Percentiles rank a stretch among this genome's conserved stretches.
Conservation (phyloP, 2,329 filamentous ascomycete genomes). For the Penicillium sp. region DNA sequence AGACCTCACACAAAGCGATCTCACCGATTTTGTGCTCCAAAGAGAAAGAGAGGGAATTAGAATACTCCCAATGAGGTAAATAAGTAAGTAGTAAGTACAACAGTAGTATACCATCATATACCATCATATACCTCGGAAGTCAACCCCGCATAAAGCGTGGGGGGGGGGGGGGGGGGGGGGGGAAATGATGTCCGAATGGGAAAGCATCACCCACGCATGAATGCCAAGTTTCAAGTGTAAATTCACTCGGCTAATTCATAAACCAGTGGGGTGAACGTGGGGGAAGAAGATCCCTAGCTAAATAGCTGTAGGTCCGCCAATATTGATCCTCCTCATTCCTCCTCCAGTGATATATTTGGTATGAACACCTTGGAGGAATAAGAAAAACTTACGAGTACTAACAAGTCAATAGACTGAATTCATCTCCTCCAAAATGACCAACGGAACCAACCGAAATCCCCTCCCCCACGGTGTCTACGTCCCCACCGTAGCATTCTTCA, state of each 20-base stretch:
- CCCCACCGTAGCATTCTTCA: slow-evolving; percentile 73
- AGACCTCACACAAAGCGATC: not conserved
- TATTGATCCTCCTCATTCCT: not conserved
- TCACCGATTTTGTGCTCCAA: not conserved
- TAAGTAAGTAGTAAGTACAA: not conserved
- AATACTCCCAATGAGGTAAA: not conserved
- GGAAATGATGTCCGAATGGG: not conserved
- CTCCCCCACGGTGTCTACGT: slow-evolving; percentile 63
- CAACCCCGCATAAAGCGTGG: slow-evolving; percentile 14
- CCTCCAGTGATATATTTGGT: not conserved
- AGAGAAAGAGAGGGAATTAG: not conserved
- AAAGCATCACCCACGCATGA: not conserved
- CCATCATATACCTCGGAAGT: not conserved
- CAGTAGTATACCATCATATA: not conserved
- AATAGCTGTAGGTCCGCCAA: not conserved
- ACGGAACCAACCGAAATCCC: slow-evolving; percentile 28
- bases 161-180: not conserved
- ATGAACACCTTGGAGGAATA: not conserved
- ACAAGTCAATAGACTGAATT: not conserved
- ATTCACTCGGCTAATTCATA: not conserved
- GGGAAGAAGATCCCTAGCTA: not conserved
- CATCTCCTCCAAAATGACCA: slow-evolving; percentile 21
- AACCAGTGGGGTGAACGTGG: slow-evolving; percentile 3
- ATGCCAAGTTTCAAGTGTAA: not conserved
- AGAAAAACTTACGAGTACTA: not conserved